Evolutionary conservation across 148 eudicot genomes (phyloP).

Genomic region (Vaccinium vitisidaea): DNA sequence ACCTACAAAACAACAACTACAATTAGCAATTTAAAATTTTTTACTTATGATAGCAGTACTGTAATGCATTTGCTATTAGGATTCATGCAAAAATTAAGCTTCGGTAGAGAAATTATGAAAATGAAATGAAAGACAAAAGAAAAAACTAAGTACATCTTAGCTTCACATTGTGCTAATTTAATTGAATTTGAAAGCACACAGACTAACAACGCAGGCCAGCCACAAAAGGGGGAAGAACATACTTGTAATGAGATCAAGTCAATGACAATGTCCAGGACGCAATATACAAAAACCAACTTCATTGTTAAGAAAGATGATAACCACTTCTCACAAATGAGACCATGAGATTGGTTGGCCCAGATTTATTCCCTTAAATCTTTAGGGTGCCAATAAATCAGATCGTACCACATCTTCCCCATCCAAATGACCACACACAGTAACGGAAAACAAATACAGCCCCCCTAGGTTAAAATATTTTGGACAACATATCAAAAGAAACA

Average conservation of each 20-base stretch:
- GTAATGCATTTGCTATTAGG: neutral
- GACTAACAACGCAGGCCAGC: neutral
- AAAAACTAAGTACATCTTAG: neutral
- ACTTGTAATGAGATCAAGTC: neutral
- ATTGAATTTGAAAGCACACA: neutral
- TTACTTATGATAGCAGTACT: neutral
- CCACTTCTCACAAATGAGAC: neutral
- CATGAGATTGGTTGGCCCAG: neutral
- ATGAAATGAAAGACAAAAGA: neutral
- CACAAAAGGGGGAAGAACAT: neutral
- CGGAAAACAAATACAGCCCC: neutral
- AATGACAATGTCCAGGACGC: neutral
- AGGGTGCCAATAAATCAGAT: neutral
- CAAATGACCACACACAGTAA: neutral
- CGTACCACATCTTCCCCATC: neutral
- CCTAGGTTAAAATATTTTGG: neutral
- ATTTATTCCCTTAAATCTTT: neutral
- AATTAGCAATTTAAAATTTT: neutral
- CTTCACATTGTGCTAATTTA: neutral
- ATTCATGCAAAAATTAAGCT: neutral
- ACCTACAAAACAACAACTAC: conserved; percentile 48
- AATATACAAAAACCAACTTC: neutral
- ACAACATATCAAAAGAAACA: neutral
- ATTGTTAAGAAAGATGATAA: neutral
- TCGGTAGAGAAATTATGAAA: neutral